Percentiles rank a stretch among this genome's conserved stretches.
These are phyloP conservation scores for Thielaviopsis euricoi DNA, from an alignment of 2,329 filamentous ascomycete genomes.

Conservation along the genomic window DNA sequence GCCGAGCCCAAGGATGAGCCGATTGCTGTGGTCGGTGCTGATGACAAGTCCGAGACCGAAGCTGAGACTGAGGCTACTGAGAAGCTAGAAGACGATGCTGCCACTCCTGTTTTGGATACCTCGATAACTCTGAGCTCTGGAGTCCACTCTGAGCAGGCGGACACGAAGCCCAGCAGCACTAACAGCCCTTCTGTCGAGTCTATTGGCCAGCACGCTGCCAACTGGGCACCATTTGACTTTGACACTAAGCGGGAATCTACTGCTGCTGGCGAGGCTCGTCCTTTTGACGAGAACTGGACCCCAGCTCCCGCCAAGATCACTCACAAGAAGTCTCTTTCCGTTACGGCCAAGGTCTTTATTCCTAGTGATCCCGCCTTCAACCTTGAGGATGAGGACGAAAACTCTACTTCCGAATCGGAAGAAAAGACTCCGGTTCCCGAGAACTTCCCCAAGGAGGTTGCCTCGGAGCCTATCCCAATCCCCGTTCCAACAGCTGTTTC, in stretches of 20 bases:
- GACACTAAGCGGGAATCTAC: slow-evolving; percentile 30
- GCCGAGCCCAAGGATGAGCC: slow-evolving; percentile 30
- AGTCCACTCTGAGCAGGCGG: slow-evolving; percentile 33
- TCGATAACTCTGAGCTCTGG: slow-evolving; percentile 33
- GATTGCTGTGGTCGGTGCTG: slow-evolving; percentile 15
- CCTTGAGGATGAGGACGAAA: slow-evolving; percentile 11
- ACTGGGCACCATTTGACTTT: slow-evolving; percentile 46
- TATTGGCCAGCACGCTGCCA: slow-evolving; percentile 30
- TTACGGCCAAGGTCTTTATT: slow-evolving; percentile 53
- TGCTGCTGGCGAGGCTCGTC: slow-evolving; percentile 35
- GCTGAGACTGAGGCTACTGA: slow-evolving; percentile 16
- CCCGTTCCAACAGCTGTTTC: slow-evolving; percentile 9
- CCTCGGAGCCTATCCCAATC: slow-evolving; percentile 13
- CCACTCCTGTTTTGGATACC: slow-evolving; percentile 26
- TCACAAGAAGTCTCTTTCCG: slow-evolving; percentile 45
- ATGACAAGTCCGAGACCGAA: slow-evolving; percentile 13
- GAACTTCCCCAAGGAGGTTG: slow-evolving; percentile 9
- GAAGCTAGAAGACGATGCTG: slow-evolving; percentile 24
- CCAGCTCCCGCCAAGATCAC: slow-evolving; percentile 10
- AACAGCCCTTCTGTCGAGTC: slow-evolving; percentile 37
- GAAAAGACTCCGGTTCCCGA: slow-evolving; percentile 12
- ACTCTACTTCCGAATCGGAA: neutral
- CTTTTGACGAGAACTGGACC: slow-evolving; percentile 36
- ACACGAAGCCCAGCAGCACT: slow-evolving; percentile 34
- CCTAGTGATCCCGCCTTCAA: slow-evolving; percentile 23